Conservation (phyloP, 148 eudicot genomes). For the Cornus florida region DNA sequence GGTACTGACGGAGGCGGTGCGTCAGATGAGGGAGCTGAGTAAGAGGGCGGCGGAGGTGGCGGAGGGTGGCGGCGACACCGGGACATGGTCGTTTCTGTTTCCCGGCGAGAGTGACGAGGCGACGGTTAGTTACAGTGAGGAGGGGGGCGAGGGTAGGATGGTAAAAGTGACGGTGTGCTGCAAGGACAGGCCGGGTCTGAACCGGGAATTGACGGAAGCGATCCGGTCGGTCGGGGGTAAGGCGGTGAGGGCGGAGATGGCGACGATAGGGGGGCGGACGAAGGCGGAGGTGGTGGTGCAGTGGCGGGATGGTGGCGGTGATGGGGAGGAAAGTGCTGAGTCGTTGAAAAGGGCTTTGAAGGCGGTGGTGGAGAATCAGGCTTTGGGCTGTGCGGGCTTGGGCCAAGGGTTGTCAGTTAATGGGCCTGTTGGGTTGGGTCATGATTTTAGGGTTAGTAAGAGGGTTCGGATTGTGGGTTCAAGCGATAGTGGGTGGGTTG, state of each 20-base stretch:
- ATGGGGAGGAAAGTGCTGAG: constrained; percentile 13
- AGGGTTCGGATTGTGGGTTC: not conserved
- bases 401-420: constrained; percentile 4
- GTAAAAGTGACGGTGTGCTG: constrained; percentile 26
- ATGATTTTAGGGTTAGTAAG: not conserved
- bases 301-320: constrained; percentile 15
- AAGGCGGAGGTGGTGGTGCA: constrained; percentile 24
- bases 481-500: not conserved
- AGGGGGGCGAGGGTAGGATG: not conserved
- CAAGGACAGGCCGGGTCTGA: constrained; percentile 26
- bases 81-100: not conserved
- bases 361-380: constrained; percentile 24
- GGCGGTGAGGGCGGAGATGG: constrained; percentile 25
- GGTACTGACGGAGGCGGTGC: constrained; percentile 26
- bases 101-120: constrained; percentile 25
- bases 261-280: constrained; percentile 29
- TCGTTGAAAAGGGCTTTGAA: constrained; percentile 26
- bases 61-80: not conserved
- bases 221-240: constrained; percentile 12
- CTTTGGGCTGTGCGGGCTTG: not conserved
- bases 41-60: constrained; percentile 14
- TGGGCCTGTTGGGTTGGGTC: no score
- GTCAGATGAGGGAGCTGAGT: constrained; percentile 28
- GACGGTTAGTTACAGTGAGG: not conserved
- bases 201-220: constrained; percentile 20